Percentiles rank a stretch among this genome's conserved stretches.
Evolutionary conservation across 805 yeast genomes (phyloP).

Genomic region (Aciculoconidium aculeatum): DNA sequence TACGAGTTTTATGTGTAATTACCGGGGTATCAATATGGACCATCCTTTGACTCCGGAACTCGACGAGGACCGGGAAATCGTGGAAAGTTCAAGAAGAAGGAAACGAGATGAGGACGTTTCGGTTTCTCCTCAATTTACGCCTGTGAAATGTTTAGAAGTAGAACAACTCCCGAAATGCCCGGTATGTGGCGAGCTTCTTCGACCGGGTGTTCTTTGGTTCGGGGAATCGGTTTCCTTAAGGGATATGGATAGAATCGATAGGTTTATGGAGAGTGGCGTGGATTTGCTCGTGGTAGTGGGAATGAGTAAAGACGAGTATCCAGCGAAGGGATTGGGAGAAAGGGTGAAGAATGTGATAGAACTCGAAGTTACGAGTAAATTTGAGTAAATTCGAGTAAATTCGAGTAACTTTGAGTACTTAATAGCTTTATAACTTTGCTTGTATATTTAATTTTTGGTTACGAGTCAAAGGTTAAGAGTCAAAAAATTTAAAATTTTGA

Average conservation of each 20-base stretch:
- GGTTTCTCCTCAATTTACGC: conserved; percentile 40
- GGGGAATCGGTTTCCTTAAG: conserved; percentile 79
- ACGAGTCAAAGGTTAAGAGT: no score
- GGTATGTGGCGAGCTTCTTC: conserved; percentile 54
- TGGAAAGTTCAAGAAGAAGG: conserved; percentile 16
- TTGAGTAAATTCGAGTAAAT: no score
- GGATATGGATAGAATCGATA: conserved; percentile 63
- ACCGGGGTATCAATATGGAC: conserved; percentile 43
- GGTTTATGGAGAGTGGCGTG: conserved; percentile 53
- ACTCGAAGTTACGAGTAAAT: no score
- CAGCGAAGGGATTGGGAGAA: conserved; percentile 58
- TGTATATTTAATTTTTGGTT: no score
- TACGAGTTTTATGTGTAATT: conserved; percentile 70
- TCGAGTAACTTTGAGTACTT: no score
- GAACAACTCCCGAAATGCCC: conserved; percentile 73
- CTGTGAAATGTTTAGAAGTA: conserved; percentile 43
- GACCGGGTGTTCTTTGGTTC: conserved; percentile 94
- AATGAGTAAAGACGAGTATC: conserved; percentile 82
- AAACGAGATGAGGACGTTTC: conserved; percentile 7
- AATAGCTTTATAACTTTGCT: no score
- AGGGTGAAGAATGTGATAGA: conserved; percentile 2
- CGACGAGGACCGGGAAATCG: conserved; percentile 31
- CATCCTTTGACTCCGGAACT: conserved; percentile 59
- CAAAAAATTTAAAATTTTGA: no score
- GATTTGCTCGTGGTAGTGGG: conserved; percentile 82